These are phyloP conservation scores for Russula earlei DNA, from an alignment of 768 basidiomycete species.

Conservation along the genomic window DNA sequence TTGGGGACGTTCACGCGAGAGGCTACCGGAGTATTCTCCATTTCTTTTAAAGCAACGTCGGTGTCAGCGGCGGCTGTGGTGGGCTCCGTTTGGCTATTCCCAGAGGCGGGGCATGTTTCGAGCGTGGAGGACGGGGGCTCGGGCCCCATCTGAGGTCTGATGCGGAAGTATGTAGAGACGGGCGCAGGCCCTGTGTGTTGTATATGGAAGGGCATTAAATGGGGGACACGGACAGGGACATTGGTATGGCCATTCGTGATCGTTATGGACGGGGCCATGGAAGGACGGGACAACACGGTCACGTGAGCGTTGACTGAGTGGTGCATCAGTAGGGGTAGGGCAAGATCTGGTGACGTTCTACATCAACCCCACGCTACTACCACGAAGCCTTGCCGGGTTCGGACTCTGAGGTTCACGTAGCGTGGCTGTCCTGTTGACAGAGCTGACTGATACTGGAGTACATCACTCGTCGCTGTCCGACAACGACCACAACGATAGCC, in stretches of 20 bases:
- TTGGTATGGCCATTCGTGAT: background rate
- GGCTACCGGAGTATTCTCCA: background rate
- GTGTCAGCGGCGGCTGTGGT: background rate
- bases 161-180: slow-evolving; percentile 63
- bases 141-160: slow-evolving; percentile 30
- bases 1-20: background rate
- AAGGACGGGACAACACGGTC: background rate
- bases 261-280: slow-evolving; percentile 2
- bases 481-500: too few species aligned
- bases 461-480: too few species aligned
- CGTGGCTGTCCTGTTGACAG: too few species aligned
- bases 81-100: background rate
- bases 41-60: background rate
- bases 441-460: too few species aligned
- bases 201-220: slow-evolving; percentile 81
- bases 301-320: slow-evolving; percentile 1
- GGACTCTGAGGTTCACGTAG: too few species aligned
- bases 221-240: slow-evolving; percentile 29
- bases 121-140: background rate
- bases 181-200: slow-evolving; percentile 61
- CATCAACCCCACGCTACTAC: too few species aligned
- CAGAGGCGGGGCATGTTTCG: background rate
- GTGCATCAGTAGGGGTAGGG: too few species aligned
- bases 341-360: too few species aligned
- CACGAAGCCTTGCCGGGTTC: too few species aligned